These are phyloP conservation scores for Chlamydomonas reinhardtii DNA, from an alignment of 163 green algal genomes.

Conservation along the genomic window DNA sequence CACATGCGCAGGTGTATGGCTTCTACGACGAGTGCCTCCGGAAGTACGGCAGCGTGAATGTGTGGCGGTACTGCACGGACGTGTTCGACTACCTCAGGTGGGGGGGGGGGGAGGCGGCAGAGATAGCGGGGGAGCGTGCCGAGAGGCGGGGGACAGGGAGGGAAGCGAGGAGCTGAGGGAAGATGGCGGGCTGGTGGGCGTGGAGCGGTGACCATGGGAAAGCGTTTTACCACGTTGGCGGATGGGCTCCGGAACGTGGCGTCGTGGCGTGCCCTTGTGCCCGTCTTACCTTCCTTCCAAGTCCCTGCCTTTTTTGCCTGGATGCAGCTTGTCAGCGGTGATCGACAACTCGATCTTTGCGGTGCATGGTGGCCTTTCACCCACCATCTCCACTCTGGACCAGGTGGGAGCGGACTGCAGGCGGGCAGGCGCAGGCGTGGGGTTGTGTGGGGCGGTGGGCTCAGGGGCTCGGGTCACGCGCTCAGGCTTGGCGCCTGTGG, in stretches of 20 bases:
- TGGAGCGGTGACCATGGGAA: no score
- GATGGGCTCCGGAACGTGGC: no score
- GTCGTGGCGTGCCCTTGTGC: no score
- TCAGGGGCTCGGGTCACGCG: not conserved
- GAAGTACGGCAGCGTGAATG: slow-evolving; percentile 98
- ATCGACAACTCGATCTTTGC: slow-evolving; percentile 97
- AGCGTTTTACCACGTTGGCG: no score
- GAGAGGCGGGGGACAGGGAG: no score
- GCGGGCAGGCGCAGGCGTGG: not conserved
- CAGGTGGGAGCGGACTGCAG: slow-evolving; percentile 81
- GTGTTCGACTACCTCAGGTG: slow-evolving; percentile 99
- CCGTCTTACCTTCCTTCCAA: no score
- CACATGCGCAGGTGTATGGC: slow-evolving; percentile 89
- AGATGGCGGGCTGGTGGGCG: no score
- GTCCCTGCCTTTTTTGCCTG: no score
- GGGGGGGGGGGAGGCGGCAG: not conserved
- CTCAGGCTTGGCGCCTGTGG: no score
- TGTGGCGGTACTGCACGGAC: slow-evolving; percentile 99
- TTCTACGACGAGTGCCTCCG: slow-evolving; percentile 99
- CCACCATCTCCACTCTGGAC: slow-evolving; percentile 96
- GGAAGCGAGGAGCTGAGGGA: no score
- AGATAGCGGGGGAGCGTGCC: not conserved
- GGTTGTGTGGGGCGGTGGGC: not conserved
- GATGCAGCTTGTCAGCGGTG: slow-evolving; percentile 87
- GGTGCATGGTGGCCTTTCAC: slow-evolving; percentile 97